Evolutionary conservation across 306 rosid genomes (phyloP).

Genomic region (Castanospermum australe): DNA sequence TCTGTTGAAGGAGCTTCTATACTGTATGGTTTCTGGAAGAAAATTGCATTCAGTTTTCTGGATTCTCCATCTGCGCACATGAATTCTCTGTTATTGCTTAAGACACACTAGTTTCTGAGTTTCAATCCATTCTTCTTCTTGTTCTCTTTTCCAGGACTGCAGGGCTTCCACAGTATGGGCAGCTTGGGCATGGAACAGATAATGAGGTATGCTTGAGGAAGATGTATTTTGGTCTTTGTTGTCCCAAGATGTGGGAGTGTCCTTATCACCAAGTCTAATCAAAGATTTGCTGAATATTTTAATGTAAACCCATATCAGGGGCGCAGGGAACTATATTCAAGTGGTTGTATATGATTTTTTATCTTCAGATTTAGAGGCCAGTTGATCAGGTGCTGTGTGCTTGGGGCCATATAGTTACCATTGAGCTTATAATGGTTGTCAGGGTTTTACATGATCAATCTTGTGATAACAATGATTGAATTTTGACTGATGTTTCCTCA

Average conservation of each 20-base stretch:
- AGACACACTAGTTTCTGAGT: constrained; percentile 12
- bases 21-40: constrained; percentile 73
- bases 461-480: neutral
- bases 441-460: neutral
- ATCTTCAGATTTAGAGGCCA: neutral
- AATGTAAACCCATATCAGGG: neutral
- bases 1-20: constrained; percentile 90
- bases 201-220: constrained; percentile 69
- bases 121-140: constrained; percentile 11
- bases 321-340: neutral
- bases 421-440: neutral
- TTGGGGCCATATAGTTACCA: neutral
- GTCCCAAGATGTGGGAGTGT: constrained; percentile 12
- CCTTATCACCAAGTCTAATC: neutral
- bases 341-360: neutral
- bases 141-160: constrained; percentile 67
- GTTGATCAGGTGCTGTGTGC: constrained; percentile 6
- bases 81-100: constrained; percentile 2
- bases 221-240: neutral
- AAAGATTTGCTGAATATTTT: neutral
- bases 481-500: neutral
- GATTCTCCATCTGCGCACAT: neutral
- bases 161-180: constrained; percentile 95
- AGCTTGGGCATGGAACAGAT: constrained; percentile 98
- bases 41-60: constrained; percentile 16